Percentiles rank a stretch among this genome's conserved stretches.
These are phyloP conservation scores for Protomyces pachydermus DNA, from an alignment of 1,139 yeast species.

Conservation along the genomic window DNA sequence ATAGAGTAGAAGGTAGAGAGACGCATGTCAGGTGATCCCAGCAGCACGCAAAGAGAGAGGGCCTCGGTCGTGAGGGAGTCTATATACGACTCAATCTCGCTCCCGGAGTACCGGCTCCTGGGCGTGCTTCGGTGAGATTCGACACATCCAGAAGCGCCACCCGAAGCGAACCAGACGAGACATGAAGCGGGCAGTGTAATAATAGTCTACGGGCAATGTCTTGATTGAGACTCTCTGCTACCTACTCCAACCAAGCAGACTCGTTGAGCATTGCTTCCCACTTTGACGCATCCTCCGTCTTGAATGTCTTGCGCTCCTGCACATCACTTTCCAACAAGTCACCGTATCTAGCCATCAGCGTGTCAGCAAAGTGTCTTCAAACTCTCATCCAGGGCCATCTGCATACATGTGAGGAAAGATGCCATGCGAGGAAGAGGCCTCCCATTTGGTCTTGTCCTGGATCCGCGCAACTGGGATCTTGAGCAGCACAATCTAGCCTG, in stretches of 20 bases:
- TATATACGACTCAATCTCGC: too few species aligned
- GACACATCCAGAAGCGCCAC: too few species aligned
- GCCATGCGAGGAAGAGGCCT: slow-evolving; percentile 13
- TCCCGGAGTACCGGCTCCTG: too few species aligned
- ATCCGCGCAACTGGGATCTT: slow-evolving; percentile 4
- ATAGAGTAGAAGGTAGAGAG: too few species aligned
- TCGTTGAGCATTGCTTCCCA: slow-evolving; percentile 9
- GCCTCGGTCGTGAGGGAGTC: too few species aligned
- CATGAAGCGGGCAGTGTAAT: too few species aligned
- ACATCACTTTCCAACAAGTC: slow-evolving; percentile 12
- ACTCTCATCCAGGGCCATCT: not conserved
- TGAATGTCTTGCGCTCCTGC: not conserved
- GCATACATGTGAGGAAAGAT: slow-evolving; percentile 13
- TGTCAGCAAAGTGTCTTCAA: too few species aligned
- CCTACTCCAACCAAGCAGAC: not conserved
- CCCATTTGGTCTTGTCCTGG: slow-evolving; percentile 15
- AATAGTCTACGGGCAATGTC: too few species aligned
- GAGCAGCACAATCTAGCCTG: slow-evolving; percentile 6
- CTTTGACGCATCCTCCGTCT: slow-evolving; percentile 2
- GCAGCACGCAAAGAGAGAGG: too few species aligned
- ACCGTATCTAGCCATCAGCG: not conserved
- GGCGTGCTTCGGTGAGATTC: too few species aligned
- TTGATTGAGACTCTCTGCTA: not conserved
- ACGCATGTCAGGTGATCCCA: too few species aligned
- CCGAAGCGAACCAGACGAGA: too few species aligned